A percentile compares a stretch with the other conserved stretches of the same genome.
These are phyloP conservation scores for Gyrodon lividus DNA, from an alignment of 768 basidiomycete species.

Conservation along the genomic window DNA sequence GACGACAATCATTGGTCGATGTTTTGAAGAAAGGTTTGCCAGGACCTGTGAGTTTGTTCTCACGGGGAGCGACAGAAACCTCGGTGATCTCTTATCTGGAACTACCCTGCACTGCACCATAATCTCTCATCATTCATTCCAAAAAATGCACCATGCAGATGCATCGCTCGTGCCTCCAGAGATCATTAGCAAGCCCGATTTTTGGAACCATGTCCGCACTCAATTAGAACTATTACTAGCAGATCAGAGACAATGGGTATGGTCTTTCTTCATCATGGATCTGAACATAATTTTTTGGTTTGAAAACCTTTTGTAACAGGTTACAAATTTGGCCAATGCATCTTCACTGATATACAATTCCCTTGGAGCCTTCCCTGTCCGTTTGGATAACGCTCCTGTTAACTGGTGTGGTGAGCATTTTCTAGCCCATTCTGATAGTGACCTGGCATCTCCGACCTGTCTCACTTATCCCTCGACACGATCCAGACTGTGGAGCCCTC, in stretches of 20 bases:
- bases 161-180: constrained; percentile 65
- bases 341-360: constrained; percentile 79
- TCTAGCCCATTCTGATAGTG: constrained; percentile 1
- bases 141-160: constrained; percentile 86
- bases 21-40: too few species aligned
- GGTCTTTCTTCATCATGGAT: constrained; percentile 15
- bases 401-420: constrained; percentile 89
- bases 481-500: not conserved
- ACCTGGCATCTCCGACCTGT: not conserved
- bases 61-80: too few species aligned
- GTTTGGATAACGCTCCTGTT: constrained; percentile 67
- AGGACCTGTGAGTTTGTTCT: too few species aligned
- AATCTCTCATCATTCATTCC: too few species aligned
- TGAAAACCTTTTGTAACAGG: constrained; percentile 41
- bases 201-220: constrained; percentile 73
- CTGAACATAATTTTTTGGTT: constrained; percentile 1
- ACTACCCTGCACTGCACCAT: too few species aligned
- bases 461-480: not conserved
- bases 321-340: constrained; percentile 86
- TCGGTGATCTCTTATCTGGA: too few species aligned
- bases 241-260: constrained; percentile 77
- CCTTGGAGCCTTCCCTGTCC: constrained; percentile 60
- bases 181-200: constrained; percentile 71
- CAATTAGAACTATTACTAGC: constrained; percentile 65
- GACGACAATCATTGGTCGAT: too few species aligned